Percentiles rank a stretch among this genome's conserved stretches.
Conservation (phyloP, 768 basidiomycete genomes). For the Kwoniella botswanensis region DNA sequence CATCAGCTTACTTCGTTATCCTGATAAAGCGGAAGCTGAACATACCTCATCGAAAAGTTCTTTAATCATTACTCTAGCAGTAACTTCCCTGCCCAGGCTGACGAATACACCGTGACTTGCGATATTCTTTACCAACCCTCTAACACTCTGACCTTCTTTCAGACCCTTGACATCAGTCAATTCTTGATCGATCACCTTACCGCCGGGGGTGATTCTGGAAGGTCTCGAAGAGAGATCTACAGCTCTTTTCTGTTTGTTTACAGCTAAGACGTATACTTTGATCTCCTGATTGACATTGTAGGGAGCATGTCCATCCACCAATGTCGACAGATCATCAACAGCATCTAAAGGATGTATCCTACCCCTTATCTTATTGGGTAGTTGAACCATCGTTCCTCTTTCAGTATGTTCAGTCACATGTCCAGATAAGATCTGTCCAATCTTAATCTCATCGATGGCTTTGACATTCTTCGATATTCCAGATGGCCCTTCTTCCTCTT, state of each 20-base stretch:
- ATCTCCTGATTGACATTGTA: conserved; percentile 71
- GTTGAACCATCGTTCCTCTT: conserved; percentile 76
- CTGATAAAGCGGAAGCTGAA: conserved; percentile 2
- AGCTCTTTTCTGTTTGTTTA: conserved; percentile 71
- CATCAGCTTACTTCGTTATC: not conserved
- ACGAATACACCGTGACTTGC: conserved; percentile 83
- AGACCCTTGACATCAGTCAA: conserved; percentile 68
- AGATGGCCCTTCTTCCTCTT: conserved; percentile 14
- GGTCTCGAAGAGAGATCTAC: conserved; percentile 79
- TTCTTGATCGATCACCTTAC: conserved; percentile 69
- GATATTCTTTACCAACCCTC: conserved; percentile 88
- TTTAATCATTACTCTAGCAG: conserved; percentile 89
- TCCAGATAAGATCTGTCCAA: conserved; percentile 79
- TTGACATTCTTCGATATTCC: conserved; percentile 52
- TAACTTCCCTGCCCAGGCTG: conserved; percentile 76
- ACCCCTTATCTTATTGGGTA: conserved; percentile 73
- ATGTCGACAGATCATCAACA: conserved; percentile 71
- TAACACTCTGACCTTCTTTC: conserved; percentile 72
- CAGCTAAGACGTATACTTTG: conserved; percentile 71
- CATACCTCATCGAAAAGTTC: conserved; percentile 86
- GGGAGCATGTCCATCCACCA: conserved; percentile 52
- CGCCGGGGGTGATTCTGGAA: conserved; percentile 67
- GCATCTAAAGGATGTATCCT: conserved; percentile 80
- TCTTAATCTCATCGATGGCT: conserved; percentile 68
- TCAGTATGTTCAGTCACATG: conserved; percentile 76